Evolutionary conservation across 208 protist genomes (phyloP), one percentile per base, ranked within the genome.

Genomic region (Crithidia brevicula): DNA sequence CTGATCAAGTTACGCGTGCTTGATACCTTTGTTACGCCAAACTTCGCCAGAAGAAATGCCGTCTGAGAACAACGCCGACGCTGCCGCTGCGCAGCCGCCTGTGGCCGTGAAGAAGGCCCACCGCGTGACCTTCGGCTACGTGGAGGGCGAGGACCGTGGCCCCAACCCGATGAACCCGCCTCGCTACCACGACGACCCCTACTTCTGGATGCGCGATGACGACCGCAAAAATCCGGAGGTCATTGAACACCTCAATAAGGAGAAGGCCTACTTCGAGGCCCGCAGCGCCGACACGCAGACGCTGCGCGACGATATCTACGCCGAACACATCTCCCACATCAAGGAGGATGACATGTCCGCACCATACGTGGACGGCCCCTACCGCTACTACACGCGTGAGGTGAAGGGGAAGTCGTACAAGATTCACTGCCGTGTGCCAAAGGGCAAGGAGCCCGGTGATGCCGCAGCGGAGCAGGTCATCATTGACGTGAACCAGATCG

Each of bases 151-250:
- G 64, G 78, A 96, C 67, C 91, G 91, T 42, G 91, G 88, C 0
- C 76, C 85, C 20, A 89, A 89, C 63, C 87, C 89, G 25, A 96
- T 96, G 77, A 79, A 96, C 74, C 92, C 92, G 6, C 92, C 92
- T 3, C 82, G 80, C 38, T 63, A 74, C 27, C 79, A 71, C 38
- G 75, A 92, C 25, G 92, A 96, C 56, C 82, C 79, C 2, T 81
- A 90, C 57, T 96, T 94, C 75, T 96, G 92, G 89, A 65, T 96
- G 38, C 85, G 92, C 42, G 89, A 95, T 53, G 92, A 96, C 68
- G 45, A 61, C 11, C 83, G 92, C 49, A 84, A 62, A 51, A 72
- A 89, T 67, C 78, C 81, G 7, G 86, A 83, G n/a, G 86, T 96
- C 46, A 77, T 96, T n/a, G 85, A 57, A 9, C 88, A 96, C 57